Evolutionary conservation across 2,329 filamentous ascomycete genomes (phyloP).

Genomic region (Diplodia scrobiculata): DNA sequence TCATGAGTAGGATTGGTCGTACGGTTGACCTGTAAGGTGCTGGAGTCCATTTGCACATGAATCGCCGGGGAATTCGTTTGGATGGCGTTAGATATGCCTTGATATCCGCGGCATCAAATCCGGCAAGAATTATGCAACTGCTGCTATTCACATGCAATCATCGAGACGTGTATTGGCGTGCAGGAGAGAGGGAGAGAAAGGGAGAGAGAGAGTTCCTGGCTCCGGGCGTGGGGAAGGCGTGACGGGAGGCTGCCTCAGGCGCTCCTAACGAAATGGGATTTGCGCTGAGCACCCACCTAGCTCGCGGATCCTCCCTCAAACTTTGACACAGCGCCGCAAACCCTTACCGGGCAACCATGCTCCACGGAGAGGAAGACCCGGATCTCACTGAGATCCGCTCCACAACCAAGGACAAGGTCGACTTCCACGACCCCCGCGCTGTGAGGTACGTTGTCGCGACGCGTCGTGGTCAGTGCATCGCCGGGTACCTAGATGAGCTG

Average conservation of each 20-base stretch:
- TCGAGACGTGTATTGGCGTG: background rate
- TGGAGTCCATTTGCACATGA: background rate
- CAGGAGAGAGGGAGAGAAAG: no score
- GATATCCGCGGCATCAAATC: background rate
- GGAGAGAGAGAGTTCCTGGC: background rate
- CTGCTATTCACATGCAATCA: background rate
- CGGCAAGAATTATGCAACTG: background rate
- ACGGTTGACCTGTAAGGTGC: background rate
- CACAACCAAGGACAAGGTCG: conserved; percentile 60
- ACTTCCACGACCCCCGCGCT: conserved; percentile 77
- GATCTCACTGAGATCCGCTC: conserved; percentile 24
- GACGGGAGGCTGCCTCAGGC: background rate
- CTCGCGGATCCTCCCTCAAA: conserved; percentile 27
- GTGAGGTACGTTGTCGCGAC: conserved; percentile 61
- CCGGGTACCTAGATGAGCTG: conserved; percentile 25
- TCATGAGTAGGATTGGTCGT: background rate
- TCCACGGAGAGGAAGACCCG: conserved; percentile 22
- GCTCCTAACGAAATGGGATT: conserved; percentile 23
- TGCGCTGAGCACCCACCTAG: conserved; percentile 24
- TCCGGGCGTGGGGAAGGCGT: background rate
- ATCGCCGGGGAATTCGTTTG: background rate
- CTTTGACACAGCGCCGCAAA: conserved; percentile 23
- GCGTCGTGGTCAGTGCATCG: conserved; percentile 11
- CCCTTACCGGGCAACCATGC: conserved; percentile 20
- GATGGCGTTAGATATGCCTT: background rate